Conservation (phyloP, 148 eudicot genomes). For the Limonium bicolor region DNA sequence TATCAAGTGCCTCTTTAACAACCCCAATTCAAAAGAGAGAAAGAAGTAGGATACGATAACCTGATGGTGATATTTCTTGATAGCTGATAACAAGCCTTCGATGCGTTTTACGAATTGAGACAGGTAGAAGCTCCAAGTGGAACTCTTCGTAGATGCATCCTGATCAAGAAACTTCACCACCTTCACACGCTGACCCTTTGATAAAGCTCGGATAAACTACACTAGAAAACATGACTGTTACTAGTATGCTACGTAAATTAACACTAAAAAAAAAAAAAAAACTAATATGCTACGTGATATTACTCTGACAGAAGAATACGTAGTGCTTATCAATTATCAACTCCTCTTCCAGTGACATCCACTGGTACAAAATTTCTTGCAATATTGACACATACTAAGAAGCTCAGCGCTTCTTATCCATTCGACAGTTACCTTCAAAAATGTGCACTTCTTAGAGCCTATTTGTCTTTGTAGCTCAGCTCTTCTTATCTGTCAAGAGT, state of each 20-base stretch:
- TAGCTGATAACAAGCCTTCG: constrained; percentile 20
- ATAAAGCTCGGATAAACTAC: constrained; percentile 30
- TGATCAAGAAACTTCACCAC: constrained; percentile 12
- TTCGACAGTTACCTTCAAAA: constrained; percentile 37
- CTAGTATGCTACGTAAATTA: neutral
- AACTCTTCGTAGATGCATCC: constrained; percentile 7
- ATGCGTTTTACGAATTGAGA: constrained; percentile 26
- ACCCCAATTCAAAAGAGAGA: constrained; percentile 1
- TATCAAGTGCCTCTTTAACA: neutral
- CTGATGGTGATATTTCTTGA: constrained; percentile 63
- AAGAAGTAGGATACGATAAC: constrained; percentile 16
- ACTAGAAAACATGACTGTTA: constrained; percentile 4
- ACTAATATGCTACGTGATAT: neutral
- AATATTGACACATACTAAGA: neutral
- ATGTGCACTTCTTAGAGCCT: constrained; percentile 31
- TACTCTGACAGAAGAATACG: neutral
- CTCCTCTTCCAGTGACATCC: neutral
- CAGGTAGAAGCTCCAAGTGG: constrained; percentile 16
- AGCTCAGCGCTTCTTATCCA: neutral
- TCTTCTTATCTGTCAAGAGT: constrained; percentile 33
- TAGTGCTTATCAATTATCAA: neutral
- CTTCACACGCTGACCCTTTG: constrained; percentile 8
- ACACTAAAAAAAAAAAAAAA: neutral
- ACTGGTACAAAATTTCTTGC: neutral
- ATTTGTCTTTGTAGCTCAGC: constrained; percentile 23